A percentile compares a stretch with the other conserved stretches of the same genome.
phyloP scores from a whole-genome alignment of 2,329 filamentous ascomycete genomes.

The Aschersonia sp. region DNA sequence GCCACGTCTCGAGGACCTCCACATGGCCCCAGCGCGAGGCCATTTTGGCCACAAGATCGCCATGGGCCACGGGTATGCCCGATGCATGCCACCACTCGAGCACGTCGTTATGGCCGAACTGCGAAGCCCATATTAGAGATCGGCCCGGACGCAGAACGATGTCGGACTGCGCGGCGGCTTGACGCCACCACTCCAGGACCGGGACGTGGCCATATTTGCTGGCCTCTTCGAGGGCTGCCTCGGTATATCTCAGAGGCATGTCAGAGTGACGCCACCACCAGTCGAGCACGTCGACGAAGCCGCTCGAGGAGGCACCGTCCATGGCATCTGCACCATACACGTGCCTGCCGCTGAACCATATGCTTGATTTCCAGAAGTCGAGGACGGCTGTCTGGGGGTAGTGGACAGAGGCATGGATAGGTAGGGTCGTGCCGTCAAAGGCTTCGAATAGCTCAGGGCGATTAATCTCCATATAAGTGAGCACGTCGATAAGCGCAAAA shows the following conservation, averaged over 20 bases:
- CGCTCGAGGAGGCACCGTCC: conserved; percentile 74
- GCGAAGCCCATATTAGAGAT: conserved; percentile 68
- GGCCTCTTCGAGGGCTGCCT: conserved; percentile 76
- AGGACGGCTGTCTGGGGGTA: conserved; percentile 76
- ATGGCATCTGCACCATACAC: conserved; percentile 68
- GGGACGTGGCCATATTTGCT: conserved; percentile 71
- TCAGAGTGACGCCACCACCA: conserved; percentile 80
- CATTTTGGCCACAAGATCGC: conserved; percentile 70
- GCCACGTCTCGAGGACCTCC: conserved; percentile 72
- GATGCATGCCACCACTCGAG: conserved; percentile 82
- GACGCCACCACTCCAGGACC: conserved; percentile 89
- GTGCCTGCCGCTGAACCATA: conserved; percentile 71
- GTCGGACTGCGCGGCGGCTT: conserved; percentile 46
- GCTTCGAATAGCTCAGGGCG: conserved; percentile 66
- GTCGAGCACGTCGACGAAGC: conserved; percentile 72
- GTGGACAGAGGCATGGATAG: conserved; percentile 75
- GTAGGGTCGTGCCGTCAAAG: conserved; percentile 72
- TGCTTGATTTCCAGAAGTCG: conserved; percentile 80
- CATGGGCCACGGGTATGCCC: conserved; percentile 64
- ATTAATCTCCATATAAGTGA: conserved; percentile 51
- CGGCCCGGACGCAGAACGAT: conserved; percentile 66
- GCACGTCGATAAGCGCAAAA: conserved; percentile 68
- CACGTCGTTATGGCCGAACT: conserved; percentile 63
- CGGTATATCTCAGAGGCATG: conserved; percentile 70
- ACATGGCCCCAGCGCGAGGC: conserved; percentile 79